These are phyloP conservation scores for Petunia hybrid DNA, from an alignment of 305 asterid genomes.

Conservation along the genomic window DNA sequence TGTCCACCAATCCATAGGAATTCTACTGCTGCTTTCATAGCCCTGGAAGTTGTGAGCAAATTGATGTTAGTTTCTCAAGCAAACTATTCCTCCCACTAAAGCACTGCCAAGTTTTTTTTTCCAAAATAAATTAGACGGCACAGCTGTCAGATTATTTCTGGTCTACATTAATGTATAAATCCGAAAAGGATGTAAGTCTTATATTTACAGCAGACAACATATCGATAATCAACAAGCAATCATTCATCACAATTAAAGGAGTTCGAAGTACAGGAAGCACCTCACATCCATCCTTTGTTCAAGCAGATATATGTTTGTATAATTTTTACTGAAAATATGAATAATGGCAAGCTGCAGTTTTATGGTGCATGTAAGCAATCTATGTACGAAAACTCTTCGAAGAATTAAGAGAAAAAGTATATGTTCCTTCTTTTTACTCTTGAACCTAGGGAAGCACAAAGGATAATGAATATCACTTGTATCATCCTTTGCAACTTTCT, in stretches of 20 bases:
- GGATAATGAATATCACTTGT: too few relatives aligned
- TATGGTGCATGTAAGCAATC: not conserved
- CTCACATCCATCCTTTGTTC: slow-evolving; percentile 18
- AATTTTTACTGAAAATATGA: not conserved
- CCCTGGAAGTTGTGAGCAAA: slow-evolving; percentile 49
- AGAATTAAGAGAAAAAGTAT: too few relatives aligned
- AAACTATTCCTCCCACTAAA: slow-evolving; percentile 18
- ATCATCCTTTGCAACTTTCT: too few relatives aligned
- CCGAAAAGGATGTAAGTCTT: not conserved
- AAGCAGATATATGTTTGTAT: slow-evolving; percentile 1
- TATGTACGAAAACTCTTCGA: slow-evolving; percentile 1
- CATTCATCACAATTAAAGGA: slow-evolving; percentile 12
- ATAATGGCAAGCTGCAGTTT: not conserved
- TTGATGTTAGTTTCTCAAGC: slow-evolving; percentile 26
- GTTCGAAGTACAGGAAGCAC: not conserved
- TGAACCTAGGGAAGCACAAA: too few relatives aligned
- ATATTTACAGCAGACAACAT: slow-evolving; percentile 9
- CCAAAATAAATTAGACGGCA: not conserved
- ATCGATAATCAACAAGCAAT: not conserved
- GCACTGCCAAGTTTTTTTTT: not conserved
- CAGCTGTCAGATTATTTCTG: slow-evolving; percentile 12
- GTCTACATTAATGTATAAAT: not conserved
- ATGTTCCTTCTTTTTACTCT: too few relatives aligned
- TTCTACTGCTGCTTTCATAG: slow-evolving; percentile 74
- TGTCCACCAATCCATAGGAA: slow-evolving; percentile 95